Evolutionary conservation across 2,329 filamentous ascomycete genomes (phyloP).

Genomic region (Hyphodiscus sp.): DNA sequence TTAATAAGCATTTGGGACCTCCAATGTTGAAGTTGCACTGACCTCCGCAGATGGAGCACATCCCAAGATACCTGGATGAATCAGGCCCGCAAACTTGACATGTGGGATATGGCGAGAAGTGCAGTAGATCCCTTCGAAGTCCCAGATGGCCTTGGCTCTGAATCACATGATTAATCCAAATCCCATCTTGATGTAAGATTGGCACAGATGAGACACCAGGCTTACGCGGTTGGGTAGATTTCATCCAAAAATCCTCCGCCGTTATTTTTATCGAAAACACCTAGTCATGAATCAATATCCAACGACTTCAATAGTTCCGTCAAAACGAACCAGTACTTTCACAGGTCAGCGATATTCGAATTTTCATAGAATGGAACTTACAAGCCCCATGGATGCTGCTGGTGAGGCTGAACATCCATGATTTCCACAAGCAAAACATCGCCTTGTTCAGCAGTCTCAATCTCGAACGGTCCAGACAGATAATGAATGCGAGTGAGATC

Average conservation of each 20-base stretch:
- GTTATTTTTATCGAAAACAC: constrained; percentile 64
- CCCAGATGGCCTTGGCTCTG: constrained; percentile 65
- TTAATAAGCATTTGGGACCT: not conserved
- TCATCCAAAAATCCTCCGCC: constrained; percentile 87
- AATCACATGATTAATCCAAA: constrained; percentile 20
- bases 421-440: constrained; percentile 79
- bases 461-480: constrained; percentile 80
- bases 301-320: not conserved
- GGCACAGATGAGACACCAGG: constrained; percentile 1
- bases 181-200: not conserved
- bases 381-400: constrained; percentile 90
- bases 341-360: not conserved
- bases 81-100: constrained; percentile 81
- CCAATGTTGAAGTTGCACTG: not conserved
- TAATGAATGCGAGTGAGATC: constrained; percentile 84
- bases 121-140: constrained; percentile 74
- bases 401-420: constrained; percentile 84
- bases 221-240: constrained; percentile 74
- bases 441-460: constrained; percentile 77
- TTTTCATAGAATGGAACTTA: constrained; percentile 46
- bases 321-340: constrained; percentile 1
- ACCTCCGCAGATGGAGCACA: constrained; percentile 67
- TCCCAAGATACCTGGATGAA: constrained; percentile 86
- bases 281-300: constrained; percentile 6
- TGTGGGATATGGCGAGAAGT: constrained; percentile 80